Evolutionary conservation across 371 early-diverging fungal genomes (phyloP), one percentile per base, ranked within the genome.

Genomic region (Syncephalis fuscata): DNA sequence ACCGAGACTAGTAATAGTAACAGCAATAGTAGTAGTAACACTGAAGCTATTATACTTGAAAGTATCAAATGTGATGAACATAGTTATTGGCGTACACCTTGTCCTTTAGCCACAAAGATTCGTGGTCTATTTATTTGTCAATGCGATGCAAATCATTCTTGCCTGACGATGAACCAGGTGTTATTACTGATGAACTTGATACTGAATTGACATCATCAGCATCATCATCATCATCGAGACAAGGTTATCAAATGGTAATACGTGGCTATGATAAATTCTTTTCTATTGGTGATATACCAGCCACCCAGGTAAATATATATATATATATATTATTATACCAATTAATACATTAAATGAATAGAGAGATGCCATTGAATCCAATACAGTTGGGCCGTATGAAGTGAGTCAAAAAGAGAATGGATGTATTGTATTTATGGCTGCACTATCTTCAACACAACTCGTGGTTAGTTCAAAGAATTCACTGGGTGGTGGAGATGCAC

Each of bases 201-300:
- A n/a, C n/a, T n/a, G n/a, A n/a, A n/a, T n/a, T n/a, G n/a, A n/a
- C n/a, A n/a, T n/a, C n/a, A n/a, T n/a, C n/a, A 32, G 32, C 19
- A 45, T 36, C 16, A 49, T 45, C 15, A 58, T 56, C 5, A 32
- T 32, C 32, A 32, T 7, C 32, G 32, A 32, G 11, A 11, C 32
- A 7, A 32, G 32, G 32, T 11, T 32, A 32, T 50, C 51, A 60
- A 9, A 79, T 95, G 46, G 69, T 77, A 17, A 73, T 77, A 7
- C 72, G 95, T 22, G 95, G 95, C 4, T 95, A 95, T 63, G 82
- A 95, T 68, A 95, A 95, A 64, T 95, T 95, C 55, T 95, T 91
- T 60, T 92, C 91, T 49, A 38, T 85, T 11, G 61, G 63, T 5
- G 85, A 85, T 52, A 74, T 78, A 5, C 32, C 51, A 5, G 53